Evolutionary conservation across 129 eudicot species (phyloP).

Genomic region (Centrapalus pauciflorus): DNA sequence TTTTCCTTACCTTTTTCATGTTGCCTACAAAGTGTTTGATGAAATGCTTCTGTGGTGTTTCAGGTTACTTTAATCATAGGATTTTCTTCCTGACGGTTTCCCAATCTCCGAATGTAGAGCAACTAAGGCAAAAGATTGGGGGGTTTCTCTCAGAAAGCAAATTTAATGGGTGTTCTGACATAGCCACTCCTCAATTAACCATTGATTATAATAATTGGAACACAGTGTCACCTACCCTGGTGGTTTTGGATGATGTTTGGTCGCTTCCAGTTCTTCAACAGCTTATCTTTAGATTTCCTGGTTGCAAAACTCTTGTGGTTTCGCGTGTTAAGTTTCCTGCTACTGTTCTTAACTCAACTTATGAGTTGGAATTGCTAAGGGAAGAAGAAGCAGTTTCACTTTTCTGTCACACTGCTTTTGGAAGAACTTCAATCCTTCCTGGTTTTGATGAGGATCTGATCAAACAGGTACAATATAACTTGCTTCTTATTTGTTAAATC

Average conservation of each 20-base stretch:
- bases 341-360: conserved; percentile 40
- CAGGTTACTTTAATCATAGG: conserved; percentile 54
- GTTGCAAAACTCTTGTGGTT: conserved; percentile 76
- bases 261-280: conserved; percentile 61
- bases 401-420: conserved; percentile 77
- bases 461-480: conserved; percentile 63
- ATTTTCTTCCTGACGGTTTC: conserved; percentile 73
- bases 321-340: conserved; percentile 72
- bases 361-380: conserved; percentile 62
- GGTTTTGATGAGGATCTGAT: conserved; percentile 46
- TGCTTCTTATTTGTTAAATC: neutral
- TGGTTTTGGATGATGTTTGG: conserved; percentile 96
- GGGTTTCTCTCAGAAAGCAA: conserved; percentile 39
- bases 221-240: conserved; percentile 29
- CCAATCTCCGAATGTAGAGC: conserved; percentile 81
- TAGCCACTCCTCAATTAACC: conserved; percentile 36
- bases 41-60: conserved; percentile 10
- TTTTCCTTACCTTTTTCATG: neutral
- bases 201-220: conserved; percentile 21
- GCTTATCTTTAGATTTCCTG: conserved; percentile 57
- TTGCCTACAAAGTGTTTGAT: neutral
- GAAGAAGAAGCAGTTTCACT: conserved; percentile 68
- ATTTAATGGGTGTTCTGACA: conserved; percentile 22
- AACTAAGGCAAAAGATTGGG: conserved; percentile 50
- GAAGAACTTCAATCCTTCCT: conserved; percentile 44